Percentiles rank a stretch among this genome's conserved stretches.
Evolutionary conservation across 306 rosid species (phyloP).

Genomic region (Sophora flavescens): DNA sequence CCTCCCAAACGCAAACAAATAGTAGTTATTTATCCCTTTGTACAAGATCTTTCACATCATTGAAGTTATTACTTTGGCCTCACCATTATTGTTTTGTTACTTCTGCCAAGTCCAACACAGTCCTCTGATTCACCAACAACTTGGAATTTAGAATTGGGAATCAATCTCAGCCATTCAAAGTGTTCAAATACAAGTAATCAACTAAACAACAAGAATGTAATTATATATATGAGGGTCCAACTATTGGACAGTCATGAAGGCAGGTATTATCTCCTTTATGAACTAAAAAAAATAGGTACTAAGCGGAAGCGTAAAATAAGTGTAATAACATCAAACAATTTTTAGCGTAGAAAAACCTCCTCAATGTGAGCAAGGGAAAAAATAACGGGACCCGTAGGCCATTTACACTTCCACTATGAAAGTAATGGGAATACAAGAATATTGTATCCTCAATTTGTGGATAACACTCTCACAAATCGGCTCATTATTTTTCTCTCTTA

Average conservation of each 20-base stretch:
- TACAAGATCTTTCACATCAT: not conserved
- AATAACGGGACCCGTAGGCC: too few relatives aligned
- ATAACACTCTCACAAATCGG: too few relatives aligned
- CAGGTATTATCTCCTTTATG: constrained; percentile 12
- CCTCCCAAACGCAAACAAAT: constrained; percentile 32
- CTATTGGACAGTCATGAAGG: constrained; percentile 44
- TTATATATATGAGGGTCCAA: constrained; percentile 16
- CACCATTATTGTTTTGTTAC: constrained; percentile 27
- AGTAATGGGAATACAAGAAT: too few relatives aligned
- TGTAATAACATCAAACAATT: too few relatives aligned
- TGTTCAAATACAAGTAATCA: constrained; percentile 38
- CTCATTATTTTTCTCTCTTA: too few relatives aligned
- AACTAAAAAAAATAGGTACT: too few relatives aligned
- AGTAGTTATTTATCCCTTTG: constrained; percentile 20
- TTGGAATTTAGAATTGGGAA: constrained; percentile 32
- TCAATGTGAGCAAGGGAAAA: too few relatives aligned
- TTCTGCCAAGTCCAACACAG: constrained; percentile 27
- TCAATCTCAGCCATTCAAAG: constrained; percentile 36
- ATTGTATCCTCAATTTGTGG: too few relatives aligned
- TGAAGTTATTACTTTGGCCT: constrained; percentile 29
- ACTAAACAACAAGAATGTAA: constrained; percentile 38
- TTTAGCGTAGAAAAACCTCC: too few relatives aligned
- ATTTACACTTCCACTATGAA: too few relatives aligned
- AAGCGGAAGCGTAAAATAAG: too few relatives aligned
- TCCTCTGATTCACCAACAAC: constrained; percentile 50